A percentile compares a stretch with the other conserved stretches of the same genome.
Evolutionary conservation across 352 stramenopile species (phyloP).

Genomic region (Phytophthora lateralis): DNA sequence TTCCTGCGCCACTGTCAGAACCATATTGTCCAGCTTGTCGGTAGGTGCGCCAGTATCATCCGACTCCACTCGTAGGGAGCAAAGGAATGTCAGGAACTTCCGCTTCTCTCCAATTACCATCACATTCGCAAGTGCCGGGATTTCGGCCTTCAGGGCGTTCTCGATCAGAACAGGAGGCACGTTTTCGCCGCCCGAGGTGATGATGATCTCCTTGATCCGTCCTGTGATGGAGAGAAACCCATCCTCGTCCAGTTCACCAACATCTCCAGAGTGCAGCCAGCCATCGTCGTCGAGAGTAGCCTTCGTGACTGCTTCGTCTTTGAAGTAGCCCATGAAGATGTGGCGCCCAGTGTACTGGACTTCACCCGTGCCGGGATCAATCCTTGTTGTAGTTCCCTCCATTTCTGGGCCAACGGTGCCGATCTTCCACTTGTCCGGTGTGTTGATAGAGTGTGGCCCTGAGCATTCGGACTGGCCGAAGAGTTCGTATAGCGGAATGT

Average conservation of each 20-base stretch:
- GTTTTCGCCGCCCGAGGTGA: constrained; percentile 93
- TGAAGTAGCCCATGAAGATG: constrained; percentile 80
- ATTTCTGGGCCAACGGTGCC: constrained; percentile 77
- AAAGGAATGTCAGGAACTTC: constrained; percentile 90
- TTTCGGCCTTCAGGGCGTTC: constrained; percentile 83
- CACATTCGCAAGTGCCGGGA: constrained; percentile 82
- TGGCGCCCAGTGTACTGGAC: constrained; percentile 73
- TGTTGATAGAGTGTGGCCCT: constrained; percentile 78
- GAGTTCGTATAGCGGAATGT: constrained; percentile 94
- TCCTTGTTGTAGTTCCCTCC: constrained; percentile 50
- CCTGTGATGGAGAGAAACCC: constrained; percentile 93
- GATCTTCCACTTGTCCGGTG: constrained; percentile 86
- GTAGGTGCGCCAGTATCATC: constrained; percentile 58
- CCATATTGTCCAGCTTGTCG: constrained; percentile 73
- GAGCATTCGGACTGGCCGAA: constrained; percentile 93
- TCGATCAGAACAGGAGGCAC: constrained; percentile 90
- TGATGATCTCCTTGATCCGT: constrained; percentile 95
- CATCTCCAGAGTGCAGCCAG: constrained; percentile 92
- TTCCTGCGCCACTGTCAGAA: constrained; percentile 61
- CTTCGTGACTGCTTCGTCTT: constrained; percentile 57
- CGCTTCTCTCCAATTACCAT: constrained; percentile 92
- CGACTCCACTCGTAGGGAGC: constrained; percentile 79
- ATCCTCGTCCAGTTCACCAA: constrained; percentile 79
- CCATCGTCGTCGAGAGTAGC: constrained; percentile 76
- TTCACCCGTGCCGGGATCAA: constrained; percentile 52